Conservation (phyloP, 2,329 filamentous ascomycete species). For the Periconia sp. region DNA sequence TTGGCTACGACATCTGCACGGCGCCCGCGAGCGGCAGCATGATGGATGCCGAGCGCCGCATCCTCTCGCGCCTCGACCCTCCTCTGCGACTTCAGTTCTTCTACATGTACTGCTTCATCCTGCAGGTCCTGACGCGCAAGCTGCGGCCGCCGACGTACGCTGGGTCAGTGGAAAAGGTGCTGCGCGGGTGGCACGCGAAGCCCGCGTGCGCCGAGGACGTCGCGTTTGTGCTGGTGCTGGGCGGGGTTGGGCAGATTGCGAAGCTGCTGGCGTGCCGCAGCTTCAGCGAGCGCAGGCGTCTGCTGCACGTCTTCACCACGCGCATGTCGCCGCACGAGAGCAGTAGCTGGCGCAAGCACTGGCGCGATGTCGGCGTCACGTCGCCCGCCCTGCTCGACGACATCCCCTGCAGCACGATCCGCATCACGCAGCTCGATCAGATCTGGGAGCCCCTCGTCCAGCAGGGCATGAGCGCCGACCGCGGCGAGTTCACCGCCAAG, state of each 20-base stretch:
- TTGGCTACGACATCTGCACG: constrained; percentile 39
- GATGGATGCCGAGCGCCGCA: constrained; percentile 27
- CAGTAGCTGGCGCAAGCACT: constrained; percentile 35
- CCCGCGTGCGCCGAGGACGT: constrained; percentile 39
- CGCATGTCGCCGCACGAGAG: constrained; percentile 40
- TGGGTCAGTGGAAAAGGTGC: constrained; percentile 31
- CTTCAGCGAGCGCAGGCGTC: constrained; percentile 33
- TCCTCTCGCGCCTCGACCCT: constrained; percentile 33
- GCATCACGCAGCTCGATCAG: constrained; percentile 39
- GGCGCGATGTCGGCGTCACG: constrained; percentile 37
- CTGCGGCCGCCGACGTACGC: constrained; percentile 32
- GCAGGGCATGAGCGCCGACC: constrained; percentile 33
- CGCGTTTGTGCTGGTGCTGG: constrained; percentile 38
- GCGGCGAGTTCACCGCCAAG: constrained; percentile 31
- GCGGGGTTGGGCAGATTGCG: constrained; percentile 37
- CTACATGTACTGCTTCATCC: constrained; percentile 42
- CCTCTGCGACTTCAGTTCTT: constrained; percentile 39
- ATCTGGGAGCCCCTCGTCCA: constrained; percentile 38
- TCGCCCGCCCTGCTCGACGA: constrained; percentile 39
- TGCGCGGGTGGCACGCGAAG: constrained; percentile 35
- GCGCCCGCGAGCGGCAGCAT: constrained; percentile 32
- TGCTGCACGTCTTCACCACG: constrained; percentile 36
- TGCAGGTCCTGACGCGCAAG: constrained; percentile 36
- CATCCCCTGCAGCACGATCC: constrained; percentile 39
- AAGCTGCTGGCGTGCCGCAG: constrained; percentile 36